phyloP scores from a whole-genome alignment of 2,329 filamentous ascomycete genomes.

The Aspergillus fumigatiaffinis region DNA sequence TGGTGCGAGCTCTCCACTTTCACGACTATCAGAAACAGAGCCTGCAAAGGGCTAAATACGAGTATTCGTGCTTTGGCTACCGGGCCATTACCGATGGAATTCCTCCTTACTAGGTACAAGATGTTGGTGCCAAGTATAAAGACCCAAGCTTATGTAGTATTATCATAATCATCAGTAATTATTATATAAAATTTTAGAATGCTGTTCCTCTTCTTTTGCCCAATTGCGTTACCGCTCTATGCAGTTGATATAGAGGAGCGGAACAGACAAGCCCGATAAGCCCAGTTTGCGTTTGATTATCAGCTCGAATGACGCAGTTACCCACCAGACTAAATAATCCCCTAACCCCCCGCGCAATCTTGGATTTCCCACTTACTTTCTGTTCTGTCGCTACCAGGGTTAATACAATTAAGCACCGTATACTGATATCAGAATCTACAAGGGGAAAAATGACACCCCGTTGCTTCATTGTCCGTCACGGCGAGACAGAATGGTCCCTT shows the following conservation, averaged over 20 bases:
- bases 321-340: not conserved
- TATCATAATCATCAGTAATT: too few relatives aligned
- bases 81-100: conserved; percentile 9
- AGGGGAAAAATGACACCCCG: conserved; percentile 54
- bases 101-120: too few relatives aligned
- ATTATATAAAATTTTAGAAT: too few relatives aligned
- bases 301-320: not conserved
- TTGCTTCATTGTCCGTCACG: conserved; percentile 81
- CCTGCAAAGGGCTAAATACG: conserved; percentile 58
- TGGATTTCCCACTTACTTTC: not conserved
- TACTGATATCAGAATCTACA: not conserved
- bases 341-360: not conserved
- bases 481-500: conserved; percentile 93
- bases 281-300: not conserved
- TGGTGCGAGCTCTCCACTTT: conserved; percentile 74
- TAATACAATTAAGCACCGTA: not conserved
- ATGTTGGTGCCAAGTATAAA: too few relatives aligned
- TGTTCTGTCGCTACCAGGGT: not conserved
- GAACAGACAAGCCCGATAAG: not conserved
- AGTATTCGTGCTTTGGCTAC: conserved; percentile 61
- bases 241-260: too few relatives aligned
- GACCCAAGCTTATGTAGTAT: too few relatives aligned
- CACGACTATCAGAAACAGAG: conserved; percentile 58
- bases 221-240: too few relatives aligned
- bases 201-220: too few relatives aligned